phyloP scores from a whole-genome alignment of 2,329 filamentous ascomycete genomes.

The Aureobasidium sp. region DNA sequence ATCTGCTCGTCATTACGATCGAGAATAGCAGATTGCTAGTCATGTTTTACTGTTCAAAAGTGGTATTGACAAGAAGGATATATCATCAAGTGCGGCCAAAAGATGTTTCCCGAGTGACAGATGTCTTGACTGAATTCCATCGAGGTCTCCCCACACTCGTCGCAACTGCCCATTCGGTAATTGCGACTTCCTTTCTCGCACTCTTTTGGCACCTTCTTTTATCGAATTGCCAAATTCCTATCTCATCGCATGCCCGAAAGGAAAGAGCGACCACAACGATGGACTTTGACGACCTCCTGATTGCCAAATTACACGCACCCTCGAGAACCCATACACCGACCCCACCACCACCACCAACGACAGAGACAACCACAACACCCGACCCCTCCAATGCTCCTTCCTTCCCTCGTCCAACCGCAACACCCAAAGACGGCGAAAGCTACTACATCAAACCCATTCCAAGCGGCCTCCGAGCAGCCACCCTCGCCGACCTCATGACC shows the following conservation, averaged over 20 bases:
- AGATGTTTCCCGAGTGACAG: conserved; percentile 12
- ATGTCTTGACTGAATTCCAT: background rate
- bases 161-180: background rate
- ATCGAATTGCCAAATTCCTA: background rate
- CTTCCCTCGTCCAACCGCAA: background rate
- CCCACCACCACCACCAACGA: background rate
- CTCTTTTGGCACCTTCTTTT: background rate
- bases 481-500: background rate
- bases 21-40: too few relatives aligned
- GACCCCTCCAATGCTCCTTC: background rate
- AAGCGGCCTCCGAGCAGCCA: background rate
- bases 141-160: background rate
- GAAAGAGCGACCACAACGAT: background rate
- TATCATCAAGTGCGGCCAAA: background rate
- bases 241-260: background rate
- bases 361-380: background rate
- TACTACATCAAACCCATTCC: conserved; percentile 12
- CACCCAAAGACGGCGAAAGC: conserved; percentile 4
- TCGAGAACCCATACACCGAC: background rate
- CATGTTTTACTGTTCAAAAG: too few relatives aligned
- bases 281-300: conserved; percentile 8
- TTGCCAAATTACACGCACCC: background rate
- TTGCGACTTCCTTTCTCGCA: background rate
- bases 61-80: too few relatives aligned
- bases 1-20: background rate